These are phyloP conservation scores for Backusella westeae DNA, from an alignment of 192 early-diverging fungal species.

Conservation along the genomic window DNA sequence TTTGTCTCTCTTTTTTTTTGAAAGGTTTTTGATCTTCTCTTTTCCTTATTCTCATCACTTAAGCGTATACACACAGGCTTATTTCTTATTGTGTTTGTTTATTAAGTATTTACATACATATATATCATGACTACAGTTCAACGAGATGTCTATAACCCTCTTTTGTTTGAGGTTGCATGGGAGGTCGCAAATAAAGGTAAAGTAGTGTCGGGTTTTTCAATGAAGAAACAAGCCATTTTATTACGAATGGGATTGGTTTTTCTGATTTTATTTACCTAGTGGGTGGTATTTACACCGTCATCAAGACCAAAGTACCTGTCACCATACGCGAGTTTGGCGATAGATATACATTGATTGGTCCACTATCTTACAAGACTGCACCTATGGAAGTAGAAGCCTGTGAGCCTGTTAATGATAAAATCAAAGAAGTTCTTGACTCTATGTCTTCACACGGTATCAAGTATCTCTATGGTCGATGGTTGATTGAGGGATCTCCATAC, in stretches of 20 bases:
- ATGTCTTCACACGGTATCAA: conserved; percentile 75
- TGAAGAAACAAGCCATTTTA: background rate
- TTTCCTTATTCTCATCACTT: background rate
- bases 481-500: conserved; percentile 89
- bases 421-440: conserved; percentile 66
- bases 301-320: conserved; percentile 96
- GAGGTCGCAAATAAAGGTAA: conserved; percentile 97
- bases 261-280: conserved; percentile 48
- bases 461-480: conserved; percentile 90
- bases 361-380: conserved; percentile 81
- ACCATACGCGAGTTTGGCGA: conserved; percentile 93
- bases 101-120: background rate
- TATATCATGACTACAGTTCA: conserved; percentile 2
- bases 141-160: conserved; percentile 31
- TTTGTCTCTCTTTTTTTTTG: background rate
- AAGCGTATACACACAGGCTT: background rate
- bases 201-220: background rate
- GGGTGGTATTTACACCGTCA: conserved; percentile 97
- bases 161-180: conserved; percentile 95
- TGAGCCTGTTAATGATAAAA: conserved; percentile 62
- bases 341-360: conserved; percentile 91
- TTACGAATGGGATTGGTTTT: background rate
- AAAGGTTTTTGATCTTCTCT: background rate
- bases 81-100: background rate
- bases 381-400: conserved; percentile 93